Evolutionary conservation across 495 filamentous ascomycete species (phyloP), one percentile per base, ranked within the genome.

Genomic region (Tuber borchii): DNA sequence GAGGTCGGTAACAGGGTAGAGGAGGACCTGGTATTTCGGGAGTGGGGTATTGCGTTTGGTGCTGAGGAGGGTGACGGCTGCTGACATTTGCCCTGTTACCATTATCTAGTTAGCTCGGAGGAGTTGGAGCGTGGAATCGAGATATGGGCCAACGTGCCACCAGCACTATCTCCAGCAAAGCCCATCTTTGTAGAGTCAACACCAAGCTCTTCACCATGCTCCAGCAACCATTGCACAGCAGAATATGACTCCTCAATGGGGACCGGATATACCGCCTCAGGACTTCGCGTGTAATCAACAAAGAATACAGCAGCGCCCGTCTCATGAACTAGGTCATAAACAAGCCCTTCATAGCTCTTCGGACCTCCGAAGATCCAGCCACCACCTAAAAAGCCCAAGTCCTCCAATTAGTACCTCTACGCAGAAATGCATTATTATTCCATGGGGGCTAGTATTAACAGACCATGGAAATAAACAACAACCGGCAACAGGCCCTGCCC

Each of bases 121-220:
- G 12, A 34, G 45, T 72, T 42, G 42, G 8, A 22, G 71, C 2
- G 37, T 2, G 46, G 22, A 48, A 19, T 3, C 16, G 37, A 42
- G 69, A 43, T 2, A 20, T 48, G 12, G 26, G 65, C 14, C 7
- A 31, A 20, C 42, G 34, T 72, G 77, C 77, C 75, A 42, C 83
- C 83, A 22, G 74, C 82, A n/a, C 81, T 85, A 31, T 84, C 83
- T 3, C 81, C 83, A 1, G 48, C 77, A 56, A 84, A 46, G 0
- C 75, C 81, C 68, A 82, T 70, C 4, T 72, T 73, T 16, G 73
- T 20, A 0, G 76, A 19, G 12, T 76, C 37, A 31, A 85, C 71
- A 7, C 77, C 75, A 10, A 81, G 42, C 14, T 46, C 26, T 43
- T 56, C 44, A 7, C 83, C 82, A 61, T 78, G 44, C n/a, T 69